Conservation (phyloP, 139 green algal genomes). For the Chlamydomonas applanata region DNA sequence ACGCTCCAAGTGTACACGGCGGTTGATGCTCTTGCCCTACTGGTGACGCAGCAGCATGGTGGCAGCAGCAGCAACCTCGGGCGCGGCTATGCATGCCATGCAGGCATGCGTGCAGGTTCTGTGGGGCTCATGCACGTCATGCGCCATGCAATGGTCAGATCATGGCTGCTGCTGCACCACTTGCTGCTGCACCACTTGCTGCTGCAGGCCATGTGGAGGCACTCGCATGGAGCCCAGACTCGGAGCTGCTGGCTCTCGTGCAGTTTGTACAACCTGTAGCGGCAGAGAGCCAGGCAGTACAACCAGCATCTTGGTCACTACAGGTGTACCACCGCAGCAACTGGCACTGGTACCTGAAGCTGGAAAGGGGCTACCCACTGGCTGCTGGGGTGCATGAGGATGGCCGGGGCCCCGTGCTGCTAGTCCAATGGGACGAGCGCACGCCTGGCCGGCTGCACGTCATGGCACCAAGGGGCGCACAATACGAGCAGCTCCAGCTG, state of each 20-base stretch:
- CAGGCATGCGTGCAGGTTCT: no score
- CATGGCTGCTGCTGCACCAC: constrained; percentile 5
- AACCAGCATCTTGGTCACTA: constrained; percentile 23
- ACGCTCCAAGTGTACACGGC: no score
- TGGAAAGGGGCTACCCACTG: constrained; percentile 49
- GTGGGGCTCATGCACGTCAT: no score
- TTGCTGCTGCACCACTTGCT: no score
- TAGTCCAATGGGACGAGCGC: constrained; percentile 57
- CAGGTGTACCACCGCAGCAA: constrained; percentile 94
- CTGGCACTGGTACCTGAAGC: constrained; percentile 96
- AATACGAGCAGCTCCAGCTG: constrained; percentile 35
- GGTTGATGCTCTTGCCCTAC: no score
- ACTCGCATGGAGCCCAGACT: constrained; percentile 82
- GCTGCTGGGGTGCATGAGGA: neutral
- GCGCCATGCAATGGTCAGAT: no score
- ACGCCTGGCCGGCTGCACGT: constrained; percentile 45
- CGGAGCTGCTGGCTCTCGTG: constrained; percentile 76
- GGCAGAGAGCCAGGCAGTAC: neutral
- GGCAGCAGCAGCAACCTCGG: no score
- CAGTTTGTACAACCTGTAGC: constrained; percentile 25
- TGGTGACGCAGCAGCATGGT: no score
- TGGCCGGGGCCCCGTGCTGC: neutral
- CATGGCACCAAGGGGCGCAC: constrained; percentile 15
- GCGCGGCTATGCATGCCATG: no score
- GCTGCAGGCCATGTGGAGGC: constrained; percentile 12